Evolutionary conservation across 495 filamentous ascomycete species (phyloP).

Genomic region (Umbilicaria muhlenbergii): DNA sequence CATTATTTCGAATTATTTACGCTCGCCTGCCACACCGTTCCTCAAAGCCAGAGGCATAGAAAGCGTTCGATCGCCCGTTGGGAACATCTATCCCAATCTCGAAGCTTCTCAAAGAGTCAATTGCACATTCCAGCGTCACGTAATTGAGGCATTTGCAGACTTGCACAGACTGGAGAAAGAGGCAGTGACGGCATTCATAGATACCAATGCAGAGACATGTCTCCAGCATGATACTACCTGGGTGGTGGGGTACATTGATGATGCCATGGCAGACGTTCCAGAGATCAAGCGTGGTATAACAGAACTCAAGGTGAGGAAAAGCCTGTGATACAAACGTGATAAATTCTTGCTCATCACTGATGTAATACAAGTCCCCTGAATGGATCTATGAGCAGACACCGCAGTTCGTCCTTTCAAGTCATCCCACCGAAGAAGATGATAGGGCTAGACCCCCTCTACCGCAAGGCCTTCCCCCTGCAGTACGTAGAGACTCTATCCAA

Average conservation of each 20-base stretch:
- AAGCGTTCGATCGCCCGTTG: constrained; percentile 72
- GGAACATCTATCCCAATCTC: constrained; percentile 48
- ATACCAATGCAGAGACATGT: constrained; percentile 18
- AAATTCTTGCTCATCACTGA: constrained; percentile 7
- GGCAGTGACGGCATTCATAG: constrained; percentile 21
- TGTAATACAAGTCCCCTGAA: constrained; percentile 36
- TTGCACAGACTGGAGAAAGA: constrained; percentile 13
- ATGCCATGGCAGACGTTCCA: constrained; percentile 27
- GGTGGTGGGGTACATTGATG: constrained; percentile 30
- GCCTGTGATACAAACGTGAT: background rate
- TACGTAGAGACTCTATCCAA: background rate
- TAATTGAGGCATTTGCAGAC: constrained; percentile 22
- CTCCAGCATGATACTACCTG: constrained; percentile 18
- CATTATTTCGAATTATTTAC: constrained; percentile 46
- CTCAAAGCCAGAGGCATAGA: constrained; percentile 79
- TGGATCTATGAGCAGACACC: constrained; percentile 82
- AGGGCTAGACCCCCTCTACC: constrained; percentile 8
- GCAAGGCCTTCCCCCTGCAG: constrained; percentile 3
- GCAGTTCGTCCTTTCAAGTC: constrained; percentile 58
- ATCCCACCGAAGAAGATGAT: constrained; percentile 13
- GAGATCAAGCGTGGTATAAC: constrained; percentile 40
- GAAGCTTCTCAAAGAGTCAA: constrained; percentile 26
- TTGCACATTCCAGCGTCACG: background rate
- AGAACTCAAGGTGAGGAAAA: constrained; percentile 38
- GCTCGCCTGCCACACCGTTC: constrained; percentile 55